Percentiles rank a stretch among this genome's conserved stretches.
phyloP scores from a whole-genome alignment of 345 rosid species.

The Tarenaya hassleriana region DNA sequence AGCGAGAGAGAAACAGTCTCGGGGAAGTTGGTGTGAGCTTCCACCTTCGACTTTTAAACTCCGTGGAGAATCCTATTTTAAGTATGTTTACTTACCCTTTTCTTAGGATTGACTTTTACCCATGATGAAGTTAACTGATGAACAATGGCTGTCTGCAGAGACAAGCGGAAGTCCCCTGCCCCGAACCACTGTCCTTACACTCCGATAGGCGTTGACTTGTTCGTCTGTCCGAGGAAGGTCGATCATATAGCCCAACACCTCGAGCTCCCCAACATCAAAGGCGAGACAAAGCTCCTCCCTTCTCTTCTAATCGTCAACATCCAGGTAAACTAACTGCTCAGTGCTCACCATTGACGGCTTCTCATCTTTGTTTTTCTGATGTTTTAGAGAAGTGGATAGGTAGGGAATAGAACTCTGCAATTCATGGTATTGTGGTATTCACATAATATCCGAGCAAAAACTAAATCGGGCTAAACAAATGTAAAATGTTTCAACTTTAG shows the following conservation, averaged over 20 bases:
- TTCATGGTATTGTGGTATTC: too few relatives aligned
- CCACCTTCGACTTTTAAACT: conserved; percentile 67
- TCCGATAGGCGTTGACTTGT: conserved; percentile 71
- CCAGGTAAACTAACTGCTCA: conserved; percentile 64
- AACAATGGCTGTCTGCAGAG: conserved; percentile 37
- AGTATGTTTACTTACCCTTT: conserved; percentile 29
- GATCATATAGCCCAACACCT: conserved; percentile 76
- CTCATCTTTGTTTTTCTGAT: not conserved
- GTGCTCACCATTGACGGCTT: conserved; percentile 6
- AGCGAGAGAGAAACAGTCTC: conserved; percentile 36
- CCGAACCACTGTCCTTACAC: conserved; percentile 44
- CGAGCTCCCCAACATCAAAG: conserved; percentile 65
- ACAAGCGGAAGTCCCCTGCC: conserved; percentile 58
- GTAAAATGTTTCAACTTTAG: too few relatives aligned
- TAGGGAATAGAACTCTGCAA: not conserved
- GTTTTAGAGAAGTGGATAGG: not conserved
- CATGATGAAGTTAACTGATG: conserved; percentile 1
- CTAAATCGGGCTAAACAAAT: too few relatives aligned
- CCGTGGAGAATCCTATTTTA: conserved; percentile 58
- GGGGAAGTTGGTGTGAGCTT: conserved; percentile 61
- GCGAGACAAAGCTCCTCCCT: conserved; percentile 54
- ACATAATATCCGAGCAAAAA: too few relatives aligned
- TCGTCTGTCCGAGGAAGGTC: conserved; percentile 57
- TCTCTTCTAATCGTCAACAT: conserved; percentile 86
- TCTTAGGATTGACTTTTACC: not conserved